These are phyloP conservation scores for Trichoderma polysporum DNA, from an alignment of 2,329 filamentous ascomycete genomes.

Conservation along the genomic window DNA sequence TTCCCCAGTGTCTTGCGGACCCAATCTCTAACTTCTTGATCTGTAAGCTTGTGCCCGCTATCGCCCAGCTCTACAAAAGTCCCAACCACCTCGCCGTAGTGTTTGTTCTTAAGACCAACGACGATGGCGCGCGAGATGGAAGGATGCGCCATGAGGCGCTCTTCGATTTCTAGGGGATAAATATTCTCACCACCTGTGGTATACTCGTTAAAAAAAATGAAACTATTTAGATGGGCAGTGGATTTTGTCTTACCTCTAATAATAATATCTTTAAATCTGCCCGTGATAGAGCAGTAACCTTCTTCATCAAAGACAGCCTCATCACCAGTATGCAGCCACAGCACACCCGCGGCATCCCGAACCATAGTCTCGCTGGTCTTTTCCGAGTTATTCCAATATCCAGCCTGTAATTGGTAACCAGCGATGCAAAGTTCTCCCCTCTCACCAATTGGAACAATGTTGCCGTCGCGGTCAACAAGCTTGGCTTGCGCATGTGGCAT, in stretches of 20 bases:
- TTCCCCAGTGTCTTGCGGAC: constrained; percentile 59
- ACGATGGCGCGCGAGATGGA: constrained; percentile 64
- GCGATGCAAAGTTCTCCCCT: constrained; percentile 75
- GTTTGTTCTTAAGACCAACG: constrained; percentile 66
- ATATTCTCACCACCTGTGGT: constrained; percentile 65
- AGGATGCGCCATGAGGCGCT: constrained; percentile 65
- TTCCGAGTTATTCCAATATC: constrained; percentile 67
- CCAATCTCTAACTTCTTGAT: constrained; percentile 61
- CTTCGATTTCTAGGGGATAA: constrained; percentile 74
- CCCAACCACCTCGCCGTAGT: constrained; percentile 71
- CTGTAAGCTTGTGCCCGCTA: constrained; percentile 41
- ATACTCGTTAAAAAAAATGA: background rate
- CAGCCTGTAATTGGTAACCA: constrained; percentile 71
- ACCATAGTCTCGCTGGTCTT: constrained; percentile 67
- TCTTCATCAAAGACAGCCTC: constrained; percentile 66
- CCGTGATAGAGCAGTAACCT: constrained; percentile 72
- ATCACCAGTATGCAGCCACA: constrained; percentile 69
- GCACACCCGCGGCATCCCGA: constrained; percentile 50
- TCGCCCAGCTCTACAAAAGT: constrained; percentile 56
- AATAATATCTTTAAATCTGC: constrained; percentile 77
- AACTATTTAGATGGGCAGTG: background rate
- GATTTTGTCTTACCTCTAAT: constrained; percentile 55
- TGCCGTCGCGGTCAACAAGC: constrained; percentile 68
- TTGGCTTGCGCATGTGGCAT: constrained; percentile 77
- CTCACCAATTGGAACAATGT: constrained; percentile 64